phyloP scores from a whole-genome alignment of 2,329 filamentous ascomycete genomes.

The Alternaria triticimaculans region DNA sequence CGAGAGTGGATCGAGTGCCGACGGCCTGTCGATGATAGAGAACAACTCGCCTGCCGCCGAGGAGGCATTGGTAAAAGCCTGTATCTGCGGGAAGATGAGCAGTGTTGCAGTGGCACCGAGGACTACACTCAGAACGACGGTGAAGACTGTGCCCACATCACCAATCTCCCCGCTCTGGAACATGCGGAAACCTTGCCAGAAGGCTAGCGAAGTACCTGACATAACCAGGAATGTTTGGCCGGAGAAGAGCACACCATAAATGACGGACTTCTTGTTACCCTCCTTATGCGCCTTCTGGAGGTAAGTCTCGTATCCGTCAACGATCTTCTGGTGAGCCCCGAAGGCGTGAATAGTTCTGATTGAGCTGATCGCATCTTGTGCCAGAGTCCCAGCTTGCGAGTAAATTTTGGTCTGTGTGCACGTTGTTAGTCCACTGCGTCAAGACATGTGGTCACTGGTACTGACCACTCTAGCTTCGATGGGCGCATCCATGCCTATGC shows the following conservation, averaged over 20 bases:
- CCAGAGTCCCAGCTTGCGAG: slow-evolving; percentile 6
- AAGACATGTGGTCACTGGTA: slow-evolving; percentile 1
- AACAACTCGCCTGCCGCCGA: slow-evolving; percentile 21
- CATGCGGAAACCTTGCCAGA: slow-evolving; percentile 64
- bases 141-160: slow-evolving; percentile 75
- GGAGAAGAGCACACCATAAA: slow-evolving; percentile 63
- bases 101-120: slow-evolving; percentile 70
- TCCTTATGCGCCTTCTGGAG: slow-evolving; percentile 57
- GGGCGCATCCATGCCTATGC: slow-evolving; percentile 14
- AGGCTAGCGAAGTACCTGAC: slow-evolving; percentile 68
- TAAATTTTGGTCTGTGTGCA: slow-evolving; percentile 6
- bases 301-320: slow-evolving; percentile 62
- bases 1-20: slow-evolving; percentile 18
- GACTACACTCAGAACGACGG: slow-evolving; percentile 78
- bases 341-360: slow-evolving; percentile 63
- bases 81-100: slow-evolving; percentile 13
- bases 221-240: slow-evolving; percentile 71
- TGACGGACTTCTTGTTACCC: slow-evolving; percentile 63
- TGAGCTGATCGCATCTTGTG: not conserved
- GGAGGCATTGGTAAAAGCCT: slow-evolving; percentile 21
- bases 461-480: slow-evolving; percentile 21
- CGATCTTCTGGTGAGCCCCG: slow-evolving; percentile 62
- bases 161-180: slow-evolving; percentile 18
- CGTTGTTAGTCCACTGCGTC: not conserved
- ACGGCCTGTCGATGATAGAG: slow-evolving; percentile 15